Conservation (phyloP, 805 yeast genomes). For the Saturnispora ahearnii region DNA sequence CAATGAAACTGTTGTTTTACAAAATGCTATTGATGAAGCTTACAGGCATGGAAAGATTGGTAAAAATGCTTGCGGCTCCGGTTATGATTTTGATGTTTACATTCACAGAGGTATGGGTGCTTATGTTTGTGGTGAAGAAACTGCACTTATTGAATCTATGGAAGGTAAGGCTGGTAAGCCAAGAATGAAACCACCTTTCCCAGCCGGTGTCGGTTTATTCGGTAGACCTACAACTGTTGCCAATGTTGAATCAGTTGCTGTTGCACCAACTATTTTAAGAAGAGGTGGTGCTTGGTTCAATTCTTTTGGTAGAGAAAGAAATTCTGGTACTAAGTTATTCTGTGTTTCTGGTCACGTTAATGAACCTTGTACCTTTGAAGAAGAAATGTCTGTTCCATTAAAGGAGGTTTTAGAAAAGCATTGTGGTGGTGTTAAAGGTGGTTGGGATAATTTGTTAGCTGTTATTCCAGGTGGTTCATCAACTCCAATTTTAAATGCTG, state of each 20-base stretch:
- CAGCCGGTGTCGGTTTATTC: conserved; percentile 86
- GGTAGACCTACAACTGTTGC: conserved; percentile 91
- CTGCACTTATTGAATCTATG: conserved; percentile 77
- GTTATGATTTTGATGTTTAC: conserved; percentile 74
- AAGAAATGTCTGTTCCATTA: conserved; percentile 86
- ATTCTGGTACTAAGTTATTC: conserved; percentile 73
- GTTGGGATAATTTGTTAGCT: conserved; percentile 86
- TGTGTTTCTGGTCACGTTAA: conserved; percentile 88
- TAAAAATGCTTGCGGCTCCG: conserved; percentile 80
- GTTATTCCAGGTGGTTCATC: conserved; percentile 89
- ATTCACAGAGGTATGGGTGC: conserved; percentile 94
- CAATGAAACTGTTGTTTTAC: conserved; percentile 67
- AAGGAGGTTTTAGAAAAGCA: conserved; percentile 76
- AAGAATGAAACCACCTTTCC: conserved; percentile 89
- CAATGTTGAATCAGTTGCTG: conserved; percentile 86
- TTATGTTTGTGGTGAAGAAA: conserved; percentile 87
- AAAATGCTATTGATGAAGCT: conserved; percentile 80
- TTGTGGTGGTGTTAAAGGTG: conserved; percentile 87
- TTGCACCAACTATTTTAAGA: conserved; percentile 81
- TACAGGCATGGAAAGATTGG: conserved; percentile 74
- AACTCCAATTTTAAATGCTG: conserved; percentile 70
- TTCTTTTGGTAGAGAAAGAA: conserved; percentile 75
- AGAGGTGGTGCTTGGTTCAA: conserved; percentile 88
- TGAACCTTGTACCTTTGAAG: conserved; percentile 89
- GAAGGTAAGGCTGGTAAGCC: conserved; percentile 95